Evolutionary conservation across 768 basidiomycete species (phyloP).

Genomic region (Boletus subparvulus): DNA sequence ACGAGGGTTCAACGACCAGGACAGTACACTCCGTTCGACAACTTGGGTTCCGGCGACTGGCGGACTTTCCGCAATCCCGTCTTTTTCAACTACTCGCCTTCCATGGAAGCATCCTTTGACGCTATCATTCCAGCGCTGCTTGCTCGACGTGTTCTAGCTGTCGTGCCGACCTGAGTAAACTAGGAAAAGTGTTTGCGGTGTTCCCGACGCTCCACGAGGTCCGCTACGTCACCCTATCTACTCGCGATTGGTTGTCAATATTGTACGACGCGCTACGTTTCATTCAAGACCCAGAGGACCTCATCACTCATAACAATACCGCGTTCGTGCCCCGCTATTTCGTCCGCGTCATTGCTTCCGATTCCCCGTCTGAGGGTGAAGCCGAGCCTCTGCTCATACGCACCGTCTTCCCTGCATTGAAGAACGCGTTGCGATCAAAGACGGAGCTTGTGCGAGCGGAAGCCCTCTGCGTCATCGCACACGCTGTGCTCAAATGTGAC

Average conservation of each 20-base stretch:
- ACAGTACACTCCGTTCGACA: constrained; percentile 69
- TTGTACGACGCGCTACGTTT: constrained; percentile 81
- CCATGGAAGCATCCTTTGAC: constrained; percentile 63
- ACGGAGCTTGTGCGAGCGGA: constrained; percentile 81
- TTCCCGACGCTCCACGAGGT: constrained; percentile 76
- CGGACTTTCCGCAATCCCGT: constrained; percentile 77
- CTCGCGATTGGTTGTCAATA: constrained; percentile 75
- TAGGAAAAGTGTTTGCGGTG: constrained; percentile 65
- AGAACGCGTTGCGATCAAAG: constrained; percentile 76
- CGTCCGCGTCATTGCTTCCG: constrained; percentile 52
- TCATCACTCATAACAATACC: constrained; percentile 86
- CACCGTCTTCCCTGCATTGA: constrained; percentile 73
- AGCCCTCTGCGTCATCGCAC: constrained; percentile 72
- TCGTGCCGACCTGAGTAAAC: constrained; percentile 62
- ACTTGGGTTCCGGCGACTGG: constrained; percentile 79
- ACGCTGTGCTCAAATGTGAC: constrained; percentile 65
- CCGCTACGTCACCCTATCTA: constrained; percentile 48
- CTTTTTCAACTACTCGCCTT: constrained; percentile 72
- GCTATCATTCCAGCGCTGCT: constrained; percentile 84
- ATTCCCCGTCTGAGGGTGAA: constrained; percentile 35
- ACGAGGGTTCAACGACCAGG: constrained; percentile 33
- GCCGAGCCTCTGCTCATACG: constrained; percentile 58
- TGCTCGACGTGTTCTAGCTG: constrained; percentile 74
- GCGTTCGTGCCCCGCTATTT: constrained; percentile 73
- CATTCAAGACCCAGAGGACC: constrained; percentile 86